Percentiles rank a stretch among this genome's conserved stretches.
Evolutionary conservation across 257 asterid genomes (phyloP).

Genomic region (Anisodus tanguticus): DNA sequence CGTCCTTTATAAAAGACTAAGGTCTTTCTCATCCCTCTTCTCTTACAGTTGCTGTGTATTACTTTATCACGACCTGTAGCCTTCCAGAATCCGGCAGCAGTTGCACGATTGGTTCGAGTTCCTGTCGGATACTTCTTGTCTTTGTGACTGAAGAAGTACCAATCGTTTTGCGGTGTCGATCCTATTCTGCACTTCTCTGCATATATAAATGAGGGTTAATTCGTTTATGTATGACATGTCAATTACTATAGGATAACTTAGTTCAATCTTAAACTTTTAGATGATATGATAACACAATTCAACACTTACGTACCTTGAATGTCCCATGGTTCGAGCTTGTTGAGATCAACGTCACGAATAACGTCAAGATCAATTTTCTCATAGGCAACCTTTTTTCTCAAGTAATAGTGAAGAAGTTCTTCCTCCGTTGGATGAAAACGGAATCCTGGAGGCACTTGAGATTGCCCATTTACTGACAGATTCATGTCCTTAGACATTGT

Average conservation of each 20-base stretch:
- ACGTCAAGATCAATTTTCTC: constrained; percentile 85
- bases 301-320: constrained; percentile 62
- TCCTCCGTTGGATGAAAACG: constrained; percentile 96
- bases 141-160: constrained; percentile 95
- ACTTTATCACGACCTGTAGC: constrained; percentile 91
- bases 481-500: constrained; percentile 57
- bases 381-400: constrained; percentile 72
- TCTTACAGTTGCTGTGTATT: constrained; percentile 64
- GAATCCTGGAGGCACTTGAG: constrained; percentile 90
- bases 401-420: constrained; percentile 85
- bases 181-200: constrained; percentile 86
- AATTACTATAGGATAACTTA: neutral
- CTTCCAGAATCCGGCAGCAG: constrained; percentile 94
- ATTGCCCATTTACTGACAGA: constrained; percentile 76
- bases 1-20: constrained; percentile 83
- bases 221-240: neutral
- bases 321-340: constrained; percentile 96
- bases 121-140: constrained; percentile 92
- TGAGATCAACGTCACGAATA: constrained; percentile 87
- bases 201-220: neutral
- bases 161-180: constrained; percentile 83
- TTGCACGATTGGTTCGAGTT: constrained; percentile 85
- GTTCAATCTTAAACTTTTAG: no score
- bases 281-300: no score
- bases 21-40: constrained; percentile 90